phyloP scores from a whole-genome alignment of 2,329 filamentous ascomycete genomes.

The Aspergillus sp. region DNA sequence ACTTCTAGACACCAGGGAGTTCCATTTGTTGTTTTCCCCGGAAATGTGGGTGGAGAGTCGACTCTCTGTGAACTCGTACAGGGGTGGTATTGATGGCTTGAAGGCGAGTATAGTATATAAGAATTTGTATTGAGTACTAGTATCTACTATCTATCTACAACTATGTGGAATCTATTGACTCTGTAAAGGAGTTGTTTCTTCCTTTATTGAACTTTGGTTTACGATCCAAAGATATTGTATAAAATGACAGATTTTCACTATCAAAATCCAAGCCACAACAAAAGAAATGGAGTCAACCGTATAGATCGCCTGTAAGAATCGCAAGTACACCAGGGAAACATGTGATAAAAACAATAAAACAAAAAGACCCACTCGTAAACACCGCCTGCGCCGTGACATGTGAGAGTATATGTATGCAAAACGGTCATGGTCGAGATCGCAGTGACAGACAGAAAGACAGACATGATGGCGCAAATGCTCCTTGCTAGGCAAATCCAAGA shows the following conservation, averaged over 20 bases:
- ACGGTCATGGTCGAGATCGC: slow-evolving; percentile 7
- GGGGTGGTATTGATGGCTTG: slow-evolving; percentile 24
- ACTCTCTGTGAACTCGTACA: slow-evolving; percentile 45
- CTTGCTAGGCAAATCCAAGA: slow-evolving; percentile 1
- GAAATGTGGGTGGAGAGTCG: slow-evolving; percentile 51
- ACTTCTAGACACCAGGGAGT: slow-evolving; percentile 48
- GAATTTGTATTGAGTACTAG: too few relatives aligned
- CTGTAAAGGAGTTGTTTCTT: too few relatives aligned
- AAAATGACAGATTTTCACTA: too few relatives aligned
- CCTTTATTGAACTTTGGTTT: too few relatives aligned
- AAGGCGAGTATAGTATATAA: too few relatives aligned
- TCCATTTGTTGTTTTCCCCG: slow-evolving; percentile 56
- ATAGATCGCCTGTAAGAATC: too few relatives aligned
- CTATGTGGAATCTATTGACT: too few relatives aligned
- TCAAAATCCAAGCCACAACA: too few relatives aligned
- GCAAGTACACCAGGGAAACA: slow-evolving; percentile 1
- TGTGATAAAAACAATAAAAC: neutral
- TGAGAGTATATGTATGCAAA: slow-evolving; percentile 15
- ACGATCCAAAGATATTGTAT: too few relatives aligned
- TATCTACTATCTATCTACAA: too few relatives aligned
- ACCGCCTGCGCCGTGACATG: slow-evolving; percentile 20
- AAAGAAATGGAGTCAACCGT: too few relatives aligned
- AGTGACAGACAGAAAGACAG: neutral
- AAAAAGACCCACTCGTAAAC: slow-evolving; percentile 5
- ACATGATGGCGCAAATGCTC: neutral